Evolutionary conservation across 768 basidiomycete species (phyloP).

Genomic region (Tricholoma sp.): DNA sequence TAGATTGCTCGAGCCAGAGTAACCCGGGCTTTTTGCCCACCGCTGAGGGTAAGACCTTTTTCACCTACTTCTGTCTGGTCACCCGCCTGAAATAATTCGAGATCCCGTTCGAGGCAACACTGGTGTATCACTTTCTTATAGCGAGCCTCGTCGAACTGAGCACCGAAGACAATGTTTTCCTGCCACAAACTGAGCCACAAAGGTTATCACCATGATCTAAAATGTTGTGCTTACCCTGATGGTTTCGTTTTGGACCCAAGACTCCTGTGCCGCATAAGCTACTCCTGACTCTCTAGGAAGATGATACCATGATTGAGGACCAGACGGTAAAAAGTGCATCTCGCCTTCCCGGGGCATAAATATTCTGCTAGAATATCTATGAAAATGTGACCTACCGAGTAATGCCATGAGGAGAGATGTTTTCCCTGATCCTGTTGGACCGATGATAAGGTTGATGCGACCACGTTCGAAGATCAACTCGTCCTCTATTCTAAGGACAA

Average conservation of each 20-base stretch:
- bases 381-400: constrained; percentile 27
- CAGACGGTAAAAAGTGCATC: constrained; percentile 55
- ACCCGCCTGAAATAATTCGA: constrained; percentile 63
- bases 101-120: constrained; percentile 67
- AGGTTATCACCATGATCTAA: neutral
- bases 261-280: constrained; percentile 79
- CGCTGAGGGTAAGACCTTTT: constrained; percentile 56
- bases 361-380: neutral
- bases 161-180: constrained; percentile 82
- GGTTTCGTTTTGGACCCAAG: constrained; percentile 81
- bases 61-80: constrained; percentile 71
- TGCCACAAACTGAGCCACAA: constrained; percentile 13
- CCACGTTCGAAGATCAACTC: constrained; percentile 51
- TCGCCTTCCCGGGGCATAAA: constrained; percentile 35
- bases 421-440: constrained; percentile 59
- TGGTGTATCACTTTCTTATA: constrained; percentile 76
- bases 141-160: constrained; percentile 66
- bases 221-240: constrained; percentile 39
- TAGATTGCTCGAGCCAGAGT: constrained; percentile 44
- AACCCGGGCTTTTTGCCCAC: constrained; percentile 48
- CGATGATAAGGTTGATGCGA: constrained; percentile 52
- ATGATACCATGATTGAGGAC: constrained; percentile 57
- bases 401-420: constrained; percentile 64
- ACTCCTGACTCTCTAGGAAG: constrained; percentile 66
- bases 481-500: constrained; percentile 45